Base-by-base conservation (phyloP, 23 red algal genomes). In the Gracilaria gracilis region DNA sequence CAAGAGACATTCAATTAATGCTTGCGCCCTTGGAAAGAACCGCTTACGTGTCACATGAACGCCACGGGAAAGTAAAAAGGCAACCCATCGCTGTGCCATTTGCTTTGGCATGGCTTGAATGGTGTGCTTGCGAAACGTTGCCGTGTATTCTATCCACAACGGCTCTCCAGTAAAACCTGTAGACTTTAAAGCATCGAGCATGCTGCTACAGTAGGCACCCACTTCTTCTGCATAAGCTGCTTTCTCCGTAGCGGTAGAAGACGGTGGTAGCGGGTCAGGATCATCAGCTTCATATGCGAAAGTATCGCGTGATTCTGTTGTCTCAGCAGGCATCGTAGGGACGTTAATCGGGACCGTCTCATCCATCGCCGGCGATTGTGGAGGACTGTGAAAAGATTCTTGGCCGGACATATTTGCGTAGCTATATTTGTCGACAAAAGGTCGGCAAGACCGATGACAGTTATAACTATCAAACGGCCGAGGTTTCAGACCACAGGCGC, bases 401-500 rank as follows among this genome's bases (percentile, higher is more conserved):
- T 42, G 34, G 9, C 67, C 67, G 44, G 67, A 73, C 67, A 44
- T 37, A 29, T 73, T n/a, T 37, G 67, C 67, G 13, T 73, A 73
- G 67, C 8, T 73, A 42, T 73, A 73, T 40, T 73, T 44, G 67
- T 73, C 67, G 67, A 73, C 31, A 40, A 73, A 73, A 9, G 67
- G 34, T 73, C 67, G 35, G 35, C 17, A 42, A 40, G 67, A 73
- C 67, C 67, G 67, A 42, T 73, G 67, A 73, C 17, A 73, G 33
- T 73, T 73, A 73, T 73, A 73, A 73, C 67, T 73, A 73, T 73
- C 67, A 73, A 39, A 15, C 67, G 35, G n/a, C n/a, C 67, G 35
- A 4, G 15, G 67, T 15, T 73, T 44, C 16, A 35, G 44, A 44
- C 67, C 67, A 73, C 67, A 15, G 67, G 67, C 67, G 35, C 35